phyloP scores from a whole-genome alignment of 2,329 filamentous ascomycete genomes.

The Aspergillus clavatus region DNA sequence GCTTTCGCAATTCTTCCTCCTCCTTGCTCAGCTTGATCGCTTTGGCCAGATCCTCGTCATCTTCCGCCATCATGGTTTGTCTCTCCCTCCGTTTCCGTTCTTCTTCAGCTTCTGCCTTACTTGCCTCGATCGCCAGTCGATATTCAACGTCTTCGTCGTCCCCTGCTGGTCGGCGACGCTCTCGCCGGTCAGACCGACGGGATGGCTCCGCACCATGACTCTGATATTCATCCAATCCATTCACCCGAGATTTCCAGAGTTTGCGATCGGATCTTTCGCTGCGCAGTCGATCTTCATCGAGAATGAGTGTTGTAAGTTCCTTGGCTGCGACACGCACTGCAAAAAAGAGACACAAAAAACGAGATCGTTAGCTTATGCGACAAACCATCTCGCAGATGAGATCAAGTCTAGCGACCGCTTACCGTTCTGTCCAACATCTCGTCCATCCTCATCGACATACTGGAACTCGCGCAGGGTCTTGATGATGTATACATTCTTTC shows the following conservation, averaged over 20 bases:
- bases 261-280: slow-evolving; percentile 87
- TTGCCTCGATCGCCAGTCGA: slow-evolving; percentile 84
- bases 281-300: slow-evolving; percentile 89
- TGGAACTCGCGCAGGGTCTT: slow-evolving; percentile 97
- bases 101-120: slow-evolving; percentile 91
- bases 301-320: slow-evolving; percentile 83
- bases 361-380: neutral
- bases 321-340: slow-evolving; percentile 92
- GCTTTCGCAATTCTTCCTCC: slow-evolving; percentile 75
- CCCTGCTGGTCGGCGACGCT: slow-evolving; percentile 47
- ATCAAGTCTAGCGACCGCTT: slow-evolving; percentile 34
- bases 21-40: slow-evolving; percentile 94
- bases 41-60: slow-evolving; percentile 88
- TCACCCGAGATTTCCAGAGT: slow-evolving; percentile 94
- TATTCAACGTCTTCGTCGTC: slow-evolving; percentile 91
- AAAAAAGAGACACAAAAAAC: slow-evolving; percentile 1
- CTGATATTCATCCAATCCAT: slow-evolving; percentile 73
- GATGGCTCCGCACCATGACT: slow-evolving; percentile 41
- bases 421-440: slow-evolving; percentile 97
- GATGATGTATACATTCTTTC: slow-evolving; percentile 98
- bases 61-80: slow-evolving; percentile 56
- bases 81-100: slow-evolving; percentile 68
- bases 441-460: slow-evolving; percentile 90
- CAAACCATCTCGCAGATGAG: neutral
- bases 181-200: slow-evolving; percentile 39